A percentile compares a stretch with the other conserved stretches of the same genome.
Evolutionary conservation across 495 filamentous ascomycete genomes (phyloP).

Genomic region (Penicillium steckii): DNA sequence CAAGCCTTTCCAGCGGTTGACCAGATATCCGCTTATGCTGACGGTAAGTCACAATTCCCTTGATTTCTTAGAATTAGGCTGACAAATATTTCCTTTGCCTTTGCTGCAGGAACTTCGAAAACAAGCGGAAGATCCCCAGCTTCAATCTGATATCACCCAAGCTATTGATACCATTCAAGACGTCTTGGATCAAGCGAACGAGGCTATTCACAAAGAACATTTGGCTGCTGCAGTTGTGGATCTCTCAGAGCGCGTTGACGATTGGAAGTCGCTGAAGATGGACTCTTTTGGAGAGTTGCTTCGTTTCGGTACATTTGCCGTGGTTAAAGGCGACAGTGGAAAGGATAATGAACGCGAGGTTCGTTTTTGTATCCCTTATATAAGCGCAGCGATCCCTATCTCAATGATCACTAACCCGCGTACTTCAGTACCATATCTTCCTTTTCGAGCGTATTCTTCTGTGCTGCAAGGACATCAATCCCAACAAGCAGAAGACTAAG

Average conservation of each 20-base stretch:
- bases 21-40: conserved; percentile 90
- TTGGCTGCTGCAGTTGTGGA: conserved; percentile 77
- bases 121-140: conserved; percentile 68
- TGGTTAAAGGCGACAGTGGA: conserved; percentile 77
- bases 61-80: background rate
- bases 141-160: conserved; percentile 63
- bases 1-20: conserved; percentile 93
- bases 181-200: conserved; percentile 79
- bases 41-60: conserved; percentile 58
- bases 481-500: conserved; percentile 79
- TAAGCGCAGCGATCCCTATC: background rate
- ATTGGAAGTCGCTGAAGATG: conserved; percentile 92
- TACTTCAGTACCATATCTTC: conserved; percentile 86
- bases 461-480: conserved; percentile 93
- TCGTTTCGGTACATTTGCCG: conserved; percentile 88
- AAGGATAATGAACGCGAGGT: conserved; percentile 86
- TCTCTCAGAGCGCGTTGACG: conserved; percentile 80
- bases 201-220: conserved; percentile 84
- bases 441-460: conserved; percentile 93
- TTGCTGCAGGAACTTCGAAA: conserved; percentile 73
- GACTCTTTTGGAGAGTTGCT: conserved; percentile 88
- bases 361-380: background rate
- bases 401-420: conserved; percentile 5
- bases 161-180: conserved; percentile 76
- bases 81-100: background rate